phyloP scores from a whole-genome alignment of 495 filamentous ascomycete species.

The Hyaloscypha finlandica region DNA sequence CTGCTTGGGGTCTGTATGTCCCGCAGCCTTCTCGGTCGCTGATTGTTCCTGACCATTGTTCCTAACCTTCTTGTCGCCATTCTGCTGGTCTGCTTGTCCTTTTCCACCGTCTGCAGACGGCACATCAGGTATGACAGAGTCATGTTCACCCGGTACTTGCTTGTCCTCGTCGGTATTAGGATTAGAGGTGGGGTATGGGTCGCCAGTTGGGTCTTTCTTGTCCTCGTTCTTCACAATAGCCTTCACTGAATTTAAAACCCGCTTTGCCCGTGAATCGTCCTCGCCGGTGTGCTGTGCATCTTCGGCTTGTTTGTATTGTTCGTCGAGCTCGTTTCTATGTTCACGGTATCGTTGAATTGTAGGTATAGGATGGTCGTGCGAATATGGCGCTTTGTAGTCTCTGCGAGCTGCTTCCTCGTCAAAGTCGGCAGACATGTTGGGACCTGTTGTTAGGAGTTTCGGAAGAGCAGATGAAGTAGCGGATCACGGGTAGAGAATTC shows the following conservation, averaged over 20 bases:
- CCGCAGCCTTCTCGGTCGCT: constrained; percentile 52
- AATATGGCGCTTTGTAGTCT: constrained; percentile 55
- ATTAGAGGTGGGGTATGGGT: constrained; percentile 46
- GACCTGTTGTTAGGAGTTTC: not conserved
- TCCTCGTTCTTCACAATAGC: constrained; percentile 45
- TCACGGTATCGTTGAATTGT: constrained; percentile 64
- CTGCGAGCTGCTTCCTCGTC: constrained; percentile 47
- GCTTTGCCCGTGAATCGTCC: constrained; percentile 40
- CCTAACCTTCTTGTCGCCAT: constrained; percentile 24
- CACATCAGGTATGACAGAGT: constrained; percentile 18
- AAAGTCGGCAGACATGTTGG: constrained; percentile 31
- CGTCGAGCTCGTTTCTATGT: constrained; percentile 51
- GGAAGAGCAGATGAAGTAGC: not conserved
- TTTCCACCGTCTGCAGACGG: constrained; percentile 8
- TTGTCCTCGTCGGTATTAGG: constrained; percentile 29
- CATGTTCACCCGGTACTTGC: constrained; percentile 17
- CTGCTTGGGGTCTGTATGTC: constrained; percentile 52
- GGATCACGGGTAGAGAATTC: not conserved
- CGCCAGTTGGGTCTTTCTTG: constrained; percentile 32
- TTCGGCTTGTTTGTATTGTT: constrained; percentile 39
- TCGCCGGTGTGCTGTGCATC: constrained; percentile 43
- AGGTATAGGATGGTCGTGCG: constrained; percentile 58
- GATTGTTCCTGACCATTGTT: constrained; percentile 39
- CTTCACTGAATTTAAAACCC: constrained; percentile 43
- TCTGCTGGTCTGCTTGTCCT: constrained; percentile 13